These are phyloP conservation scores for Penicillium crustosum DNA, from an alignment of 2,329 filamentous ascomycete genomes.

Conservation along the genomic window DNA sequence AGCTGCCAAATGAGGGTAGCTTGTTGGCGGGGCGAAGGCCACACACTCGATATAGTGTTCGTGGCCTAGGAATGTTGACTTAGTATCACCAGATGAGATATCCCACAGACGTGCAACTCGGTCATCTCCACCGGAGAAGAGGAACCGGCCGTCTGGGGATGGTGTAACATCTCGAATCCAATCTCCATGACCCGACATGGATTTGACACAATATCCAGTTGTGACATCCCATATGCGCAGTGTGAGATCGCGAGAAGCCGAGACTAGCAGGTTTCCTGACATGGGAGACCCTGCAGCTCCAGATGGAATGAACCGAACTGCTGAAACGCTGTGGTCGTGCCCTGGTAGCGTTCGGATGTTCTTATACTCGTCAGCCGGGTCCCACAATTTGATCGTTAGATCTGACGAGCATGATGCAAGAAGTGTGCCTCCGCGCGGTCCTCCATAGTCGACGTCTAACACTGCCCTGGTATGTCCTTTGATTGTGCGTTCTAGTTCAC, in stretches of 20 bases:
- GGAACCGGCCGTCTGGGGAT: slow-evolving; percentile 77
- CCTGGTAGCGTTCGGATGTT: slow-evolving; percentile 89
- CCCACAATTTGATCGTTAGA: slow-evolving; percentile 92
- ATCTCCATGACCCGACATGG: slow-evolving; percentile 78
- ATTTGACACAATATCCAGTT: slow-evolving; percentile 88
- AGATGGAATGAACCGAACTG: slow-evolving; percentile 83
- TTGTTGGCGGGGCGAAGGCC: slow-evolving; percentile 74
- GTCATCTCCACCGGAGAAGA: slow-evolving; percentile 81
- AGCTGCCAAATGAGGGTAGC: slow-evolving; percentile 73
- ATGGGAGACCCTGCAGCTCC: slow-evolving; percentile 73
- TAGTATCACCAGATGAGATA: slow-evolving; percentile 70
- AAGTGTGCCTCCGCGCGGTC: slow-evolving; percentile 74
- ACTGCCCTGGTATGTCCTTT: slow-evolving; percentile 91
- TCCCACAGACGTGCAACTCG: slow-evolving; percentile 84
- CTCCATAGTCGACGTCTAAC: slow-evolving; percentile 85
- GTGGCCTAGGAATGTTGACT: slow-evolving; percentile 78
- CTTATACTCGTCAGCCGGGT: slow-evolving; percentile 88
- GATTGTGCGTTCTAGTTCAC: slow-evolving; percentile 83
- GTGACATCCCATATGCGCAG: slow-evolving; percentile 90
- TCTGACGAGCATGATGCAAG: slow-evolving; percentile 84
- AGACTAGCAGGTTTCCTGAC: slow-evolving; percentile 83
- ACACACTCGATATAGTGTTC: slow-evolving; percentile 86
- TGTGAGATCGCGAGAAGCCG: slow-evolving; percentile 80
- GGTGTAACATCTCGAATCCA: slow-evolving; percentile 91
- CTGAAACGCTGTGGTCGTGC: slow-evolving; percentile 88